Percentiles rank a stretch among this genome's conserved stretches.
These are phyloP conservation scores for Clonostachys sp. DNA, from an alignment of 2,329 filamentous ascomycete species.

Conservation along the genomic window DNA sequence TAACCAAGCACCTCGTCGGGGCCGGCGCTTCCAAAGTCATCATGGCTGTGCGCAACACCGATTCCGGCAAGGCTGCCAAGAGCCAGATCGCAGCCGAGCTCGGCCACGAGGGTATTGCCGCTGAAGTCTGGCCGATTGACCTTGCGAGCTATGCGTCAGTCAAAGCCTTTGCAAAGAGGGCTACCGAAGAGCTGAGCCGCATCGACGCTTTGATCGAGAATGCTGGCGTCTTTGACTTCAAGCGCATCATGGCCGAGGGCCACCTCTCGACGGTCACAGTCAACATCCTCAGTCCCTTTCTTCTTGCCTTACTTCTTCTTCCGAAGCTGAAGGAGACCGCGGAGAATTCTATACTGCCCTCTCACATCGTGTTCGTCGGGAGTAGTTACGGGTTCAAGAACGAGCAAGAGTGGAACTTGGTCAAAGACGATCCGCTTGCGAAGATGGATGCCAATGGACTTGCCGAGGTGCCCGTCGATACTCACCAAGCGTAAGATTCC, in stretches of 20 bases:
- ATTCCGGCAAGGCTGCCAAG: background rate
- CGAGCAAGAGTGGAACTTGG: background rate
- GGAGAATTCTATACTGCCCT: conserved; percentile 18
- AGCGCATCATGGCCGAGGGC: background rate
- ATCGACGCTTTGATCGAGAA: conserved; percentile 39
- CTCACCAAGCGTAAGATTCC: too few relatives aligned
- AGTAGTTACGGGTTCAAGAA: background rate
- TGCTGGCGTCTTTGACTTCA: conserved; percentile 22
- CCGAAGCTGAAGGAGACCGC: conserved; percentile 32
- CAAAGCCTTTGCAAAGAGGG: conserved; percentile 31
- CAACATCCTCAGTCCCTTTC: conserved; percentile 25
- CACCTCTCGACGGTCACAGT: conserved; percentile 2
- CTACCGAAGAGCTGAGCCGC: conserved; percentile 26
- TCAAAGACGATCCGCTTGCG: too few relatives aligned
- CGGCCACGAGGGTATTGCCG: conserved; percentile 8
- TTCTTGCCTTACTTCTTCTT: conserved; percentile 35
- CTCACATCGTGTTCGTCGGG: conserved; percentile 27
- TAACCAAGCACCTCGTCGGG: conserved; percentile 2
- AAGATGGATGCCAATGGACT: too few relatives aligned
- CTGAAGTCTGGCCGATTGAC: conserved; percentile 48
- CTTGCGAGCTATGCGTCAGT: conserved; percentile 40
- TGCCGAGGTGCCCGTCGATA: too few relatives aligned
- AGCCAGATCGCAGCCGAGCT: conserved; percentile 22
- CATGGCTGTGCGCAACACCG: background rate
- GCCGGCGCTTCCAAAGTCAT: background rate